Base-by-base conservation (phyloP, 768 basidiomycete species). In the Panaeolus cyanescens region DNA sequence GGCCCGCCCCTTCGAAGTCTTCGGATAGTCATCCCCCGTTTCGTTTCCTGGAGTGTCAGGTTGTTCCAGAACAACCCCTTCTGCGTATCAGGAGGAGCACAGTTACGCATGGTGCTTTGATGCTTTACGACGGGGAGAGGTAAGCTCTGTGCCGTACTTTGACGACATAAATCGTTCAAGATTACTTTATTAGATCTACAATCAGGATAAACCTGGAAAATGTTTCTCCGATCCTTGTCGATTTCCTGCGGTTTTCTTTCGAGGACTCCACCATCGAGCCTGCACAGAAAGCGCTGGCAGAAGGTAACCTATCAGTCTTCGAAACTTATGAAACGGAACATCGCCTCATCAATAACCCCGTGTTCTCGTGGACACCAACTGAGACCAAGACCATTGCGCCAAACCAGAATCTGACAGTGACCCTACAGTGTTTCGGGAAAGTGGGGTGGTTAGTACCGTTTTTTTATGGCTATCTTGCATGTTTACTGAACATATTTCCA, bases 71-170 rank as follows among this genome's bases (percentile, higher is more conserved):
- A 67, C 93, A 95, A 69, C 97, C 97, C 8, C 73, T 95, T 32
- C 77, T 99, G 58, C 86, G 93, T 63, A 90, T 99, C 71, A 83
- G 92, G 59, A 80, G 92, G 70, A 92, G 90, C 15, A 93, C 92
- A n/a, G 77, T 97, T 20, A 96, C 92, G 1, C 95, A 97, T 66
- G 95, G 94, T 1, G 94, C 96, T 0, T 78, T 98, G 25, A 96
- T 97, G 93, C 78, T 99, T 55, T 98, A 96, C 69, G 86, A 96
- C 54, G 97, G 97, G 32, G 97, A 99, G 78, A 88, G 77, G 96
- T 95, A 64, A 62, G 87, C n/a, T n/a, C n/a, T 76, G 15, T 33
- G 59, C 28, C 20, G 34, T 64, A 15, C 15, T 5, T 55, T 22
- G 37, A 31, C 55, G 17, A 28, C 9, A 4, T 25, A 54, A 59